Evolutionary conservation across 2,329 filamentous ascomycete species (phyloP).

Genomic region (Colletotrichum karsti): DNA sequence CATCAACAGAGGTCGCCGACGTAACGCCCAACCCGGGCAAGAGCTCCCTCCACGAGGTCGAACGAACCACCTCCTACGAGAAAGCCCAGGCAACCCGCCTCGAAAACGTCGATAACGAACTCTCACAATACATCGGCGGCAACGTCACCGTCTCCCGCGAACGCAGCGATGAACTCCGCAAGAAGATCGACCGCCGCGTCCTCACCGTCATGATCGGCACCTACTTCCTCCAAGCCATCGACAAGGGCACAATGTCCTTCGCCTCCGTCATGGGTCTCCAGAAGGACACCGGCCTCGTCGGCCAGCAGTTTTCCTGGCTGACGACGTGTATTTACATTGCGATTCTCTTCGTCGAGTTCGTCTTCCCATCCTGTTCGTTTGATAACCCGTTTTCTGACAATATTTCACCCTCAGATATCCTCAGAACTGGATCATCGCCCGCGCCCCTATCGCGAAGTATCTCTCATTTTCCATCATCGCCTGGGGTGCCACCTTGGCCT

Average conservation of each 20-base stretch:
- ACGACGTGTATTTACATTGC: conserved; percentile 80
- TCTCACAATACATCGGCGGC: conserved; percentile 73
- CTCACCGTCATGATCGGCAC: conserved; percentile 76
- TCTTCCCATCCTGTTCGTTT: no score
- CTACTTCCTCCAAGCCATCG: conserved; percentile 76
- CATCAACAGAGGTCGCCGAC: conserved; percentile 34
- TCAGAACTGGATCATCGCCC: conserved; percentile 66
- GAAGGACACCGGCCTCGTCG: conserved; percentile 49
- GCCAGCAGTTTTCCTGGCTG: conserved; percentile 71
- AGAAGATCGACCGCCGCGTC: conserved; percentile 73
- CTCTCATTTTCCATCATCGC: conserved; percentile 66
- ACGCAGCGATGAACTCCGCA: conserved; percentile 68
- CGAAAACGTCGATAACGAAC: conserved; percentile 68
- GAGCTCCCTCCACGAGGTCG: conserved; percentile 38
- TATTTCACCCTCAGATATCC: no score
- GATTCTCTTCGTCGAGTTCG: conserved; percentile 73
- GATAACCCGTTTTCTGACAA: no score
- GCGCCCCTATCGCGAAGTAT: conserved; percentile 74
- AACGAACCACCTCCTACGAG: conserved; percentile 30
- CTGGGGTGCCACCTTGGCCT: conserved; percentile 69
- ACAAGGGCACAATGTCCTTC: conserved; percentile 73
- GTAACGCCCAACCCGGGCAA: conserved; percentile 33
- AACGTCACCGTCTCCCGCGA: conserved; percentile 66
- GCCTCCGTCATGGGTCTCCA: conserved; percentile 71
- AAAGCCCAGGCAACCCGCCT: conserved; percentile 27